phyloP scores from a whole-genome alignment of 2,329 filamentous ascomycete genomes.

The Sclerotinia nivalis region DNA sequence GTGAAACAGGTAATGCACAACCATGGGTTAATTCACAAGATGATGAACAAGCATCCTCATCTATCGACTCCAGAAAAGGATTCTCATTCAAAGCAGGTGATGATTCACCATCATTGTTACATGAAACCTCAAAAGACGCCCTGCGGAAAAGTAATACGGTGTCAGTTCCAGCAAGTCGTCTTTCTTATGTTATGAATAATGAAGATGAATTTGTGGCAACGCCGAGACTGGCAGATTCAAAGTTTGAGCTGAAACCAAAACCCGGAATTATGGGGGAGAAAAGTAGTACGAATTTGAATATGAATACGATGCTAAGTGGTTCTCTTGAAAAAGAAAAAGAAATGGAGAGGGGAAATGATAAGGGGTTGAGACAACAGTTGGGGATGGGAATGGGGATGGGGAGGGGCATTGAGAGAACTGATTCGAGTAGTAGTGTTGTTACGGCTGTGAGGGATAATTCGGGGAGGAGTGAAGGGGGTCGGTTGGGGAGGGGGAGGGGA shows the following conservation, averaged over 20 bases:
- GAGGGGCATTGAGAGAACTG: slow-evolving; percentile 25
- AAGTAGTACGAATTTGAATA: too few relatives aligned
- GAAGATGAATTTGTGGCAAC: slow-evolving; percentile 14
- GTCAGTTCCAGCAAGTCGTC: not conserved
- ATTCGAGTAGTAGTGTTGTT: slow-evolving; percentile 35
- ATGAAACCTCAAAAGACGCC: not conserved
- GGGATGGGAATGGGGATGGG: not conserved
- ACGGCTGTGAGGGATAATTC: slow-evolving; percentile 36
- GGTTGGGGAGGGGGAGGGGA: slow-evolving; percentile 10
- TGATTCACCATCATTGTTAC: slow-evolving; percentile 25
- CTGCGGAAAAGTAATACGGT: not conserved
- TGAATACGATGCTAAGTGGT: not conserved
- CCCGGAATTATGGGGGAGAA: not conserved
- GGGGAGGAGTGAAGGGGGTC: slow-evolving; percentile 9
- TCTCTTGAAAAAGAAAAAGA: not conserved
- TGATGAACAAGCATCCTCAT: not conserved
- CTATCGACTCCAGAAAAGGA: slow-evolving; percentile 21
- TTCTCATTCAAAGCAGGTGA: slow-evolving; percentile 38
- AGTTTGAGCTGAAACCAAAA: not conserved
- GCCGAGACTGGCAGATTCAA: not conserved
- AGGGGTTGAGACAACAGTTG: slow-evolving; percentile 3
- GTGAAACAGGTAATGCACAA: not conserved
- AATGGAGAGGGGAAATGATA: not conserved
- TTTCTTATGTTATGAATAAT: slow-evolving; percentile 15
- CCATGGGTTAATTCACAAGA: slow-evolving; percentile 7